phyloP scores from a whole-genome alignment of 306 rosid genomes.

The Pueraria montana region DNA sequence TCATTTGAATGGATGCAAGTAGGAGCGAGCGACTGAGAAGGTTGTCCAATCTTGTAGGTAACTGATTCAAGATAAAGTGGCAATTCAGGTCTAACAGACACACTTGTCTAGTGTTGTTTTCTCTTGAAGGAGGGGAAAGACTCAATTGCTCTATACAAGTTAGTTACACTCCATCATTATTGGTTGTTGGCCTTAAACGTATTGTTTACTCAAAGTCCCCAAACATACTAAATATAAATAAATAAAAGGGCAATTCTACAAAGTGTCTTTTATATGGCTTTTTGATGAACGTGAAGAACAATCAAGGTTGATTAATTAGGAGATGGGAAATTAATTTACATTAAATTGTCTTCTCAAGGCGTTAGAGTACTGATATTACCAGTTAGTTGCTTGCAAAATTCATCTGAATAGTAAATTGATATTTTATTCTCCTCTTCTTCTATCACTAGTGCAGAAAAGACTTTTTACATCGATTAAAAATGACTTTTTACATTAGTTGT shows the following conservation, averaged over 20 bases:
- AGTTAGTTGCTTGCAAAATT: no score
- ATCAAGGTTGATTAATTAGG: slow-evolving; percentile 39
- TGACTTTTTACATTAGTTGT: no score
- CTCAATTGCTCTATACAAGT: background rate
- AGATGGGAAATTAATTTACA: background rate
- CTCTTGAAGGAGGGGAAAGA: slow-evolving; percentile 49
- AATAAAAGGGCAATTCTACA: background rate
- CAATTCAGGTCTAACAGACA: slow-evolving; percentile 44
- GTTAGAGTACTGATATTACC: no score
- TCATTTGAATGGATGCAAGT: background rate
- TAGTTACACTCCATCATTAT: slow-evolving; percentile 54
- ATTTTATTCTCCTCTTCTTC: background rate
- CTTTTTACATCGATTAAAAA: no score
- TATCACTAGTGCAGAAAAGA: background rate
- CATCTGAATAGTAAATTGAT: background rate
- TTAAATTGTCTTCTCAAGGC: no score
- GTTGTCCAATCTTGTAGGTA: slow-evolving; percentile 41
- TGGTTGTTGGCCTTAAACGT: slow-evolving; percentile 47
- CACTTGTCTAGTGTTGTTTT: slow-evolving; percentile 47
- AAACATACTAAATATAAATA: slow-evolving; percentile 1
- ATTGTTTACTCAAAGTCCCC: slow-evolving; percentile 60
- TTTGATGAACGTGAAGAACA: slow-evolving; percentile 50
- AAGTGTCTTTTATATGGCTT: slow-evolving; percentile 3
- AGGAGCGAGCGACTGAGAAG: slow-evolving; percentile 13
- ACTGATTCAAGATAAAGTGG: slow-evolving; percentile 41